These are phyloP conservation scores for Citrullus amarus DNA, from an alignment of 306 rosid species.

Conservation along the genomic window DNA sequence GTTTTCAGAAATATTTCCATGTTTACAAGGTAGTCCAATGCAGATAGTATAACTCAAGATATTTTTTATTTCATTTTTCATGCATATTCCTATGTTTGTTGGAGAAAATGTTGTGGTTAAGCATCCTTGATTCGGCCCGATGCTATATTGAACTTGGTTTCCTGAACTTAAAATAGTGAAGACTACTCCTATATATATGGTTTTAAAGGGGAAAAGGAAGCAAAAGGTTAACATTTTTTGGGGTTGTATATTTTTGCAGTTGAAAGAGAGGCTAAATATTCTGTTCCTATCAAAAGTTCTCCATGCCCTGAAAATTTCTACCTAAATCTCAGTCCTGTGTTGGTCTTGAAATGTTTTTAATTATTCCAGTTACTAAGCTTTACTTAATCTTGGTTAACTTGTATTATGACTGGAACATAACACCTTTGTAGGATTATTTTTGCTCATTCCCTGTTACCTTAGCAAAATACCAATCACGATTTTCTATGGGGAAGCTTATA, in stretches of 20 bases:
- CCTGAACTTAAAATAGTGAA: background rate
- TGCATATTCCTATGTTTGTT: background rate
- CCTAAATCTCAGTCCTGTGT: background rate
- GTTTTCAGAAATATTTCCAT: slow-evolving; percentile 50
- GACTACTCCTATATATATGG: background rate
- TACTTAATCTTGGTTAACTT: background rate
- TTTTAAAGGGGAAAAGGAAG: background rate
- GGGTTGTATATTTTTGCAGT: background rate
- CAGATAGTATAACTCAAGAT: background rate
- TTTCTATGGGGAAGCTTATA: background rate
- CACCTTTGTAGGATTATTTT: background rate
- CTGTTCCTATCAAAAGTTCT: background rate
- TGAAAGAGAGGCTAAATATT: background rate
- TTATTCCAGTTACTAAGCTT: background rate
- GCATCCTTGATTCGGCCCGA: background rate
- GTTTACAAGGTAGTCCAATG: slow-evolving; percentile 48
- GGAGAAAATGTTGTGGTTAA: background rate
- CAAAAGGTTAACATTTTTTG: background rate
- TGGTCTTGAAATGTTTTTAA: background rate
- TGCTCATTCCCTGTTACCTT: background rate
- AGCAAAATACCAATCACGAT: background rate
- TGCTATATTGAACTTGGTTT: background rate
- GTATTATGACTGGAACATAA: background rate
- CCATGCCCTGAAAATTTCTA: background rate
- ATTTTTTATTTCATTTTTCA: background rate